These are phyloP conservation scores for Coprinopsis sp. DNA, from an alignment of 768 basidiomycete genomes.

Conservation along the genomic window DNA sequence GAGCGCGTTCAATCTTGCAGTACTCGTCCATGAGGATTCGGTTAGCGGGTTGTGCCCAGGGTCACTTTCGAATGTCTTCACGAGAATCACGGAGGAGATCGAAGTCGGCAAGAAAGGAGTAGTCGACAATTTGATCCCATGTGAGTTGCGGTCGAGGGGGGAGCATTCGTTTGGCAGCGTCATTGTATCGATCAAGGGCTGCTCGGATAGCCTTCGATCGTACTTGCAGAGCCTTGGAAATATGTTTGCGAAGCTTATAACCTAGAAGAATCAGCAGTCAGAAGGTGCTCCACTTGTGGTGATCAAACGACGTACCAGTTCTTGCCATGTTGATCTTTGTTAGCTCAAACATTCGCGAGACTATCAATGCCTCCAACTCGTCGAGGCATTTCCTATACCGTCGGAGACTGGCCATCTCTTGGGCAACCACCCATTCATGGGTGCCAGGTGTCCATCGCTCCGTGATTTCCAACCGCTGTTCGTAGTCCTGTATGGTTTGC, in stretches of 20 bases:
- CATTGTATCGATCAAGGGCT: conserved; percentile 21
- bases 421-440: conserved; percentile 8
- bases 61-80: conserved; percentile 13
- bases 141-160: conserved; percentile 14
- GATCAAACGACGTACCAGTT: conserved; percentile 18
- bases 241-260: conserved; percentile 25
- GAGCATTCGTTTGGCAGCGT: conserved; percentile 14
- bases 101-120: conserved; percentile 21
- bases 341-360: conserved; percentile 22
- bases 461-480: conserved; percentile 11
- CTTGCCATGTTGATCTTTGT: conserved; percentile 22
- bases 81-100: conserved; percentile 16
- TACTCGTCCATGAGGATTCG: conserved; percentile 15
- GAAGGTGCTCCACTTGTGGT: not conserved
- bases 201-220: conserved; percentile 19
- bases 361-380: conserved; percentile 16
- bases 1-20: conserved; percentile 14
- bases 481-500: conserved; percentile 7
- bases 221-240: conserved; percentile 19
- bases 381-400: conserved; percentile 18
- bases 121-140: conserved; percentile 24
- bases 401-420: not conserved
- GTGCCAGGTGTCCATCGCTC: conserved; percentile 11
- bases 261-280: conserved; percentile 12
- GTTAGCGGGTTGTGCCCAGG: conserved; percentile 16